A percentile compares a stretch with the other conserved stretches of the same genome.
These are phyloP conservation scores for Didymellaceae sp. DNA, from an alignment of 2,329 filamentous ascomycete genomes.

Conservation along the genomic window DNA sequence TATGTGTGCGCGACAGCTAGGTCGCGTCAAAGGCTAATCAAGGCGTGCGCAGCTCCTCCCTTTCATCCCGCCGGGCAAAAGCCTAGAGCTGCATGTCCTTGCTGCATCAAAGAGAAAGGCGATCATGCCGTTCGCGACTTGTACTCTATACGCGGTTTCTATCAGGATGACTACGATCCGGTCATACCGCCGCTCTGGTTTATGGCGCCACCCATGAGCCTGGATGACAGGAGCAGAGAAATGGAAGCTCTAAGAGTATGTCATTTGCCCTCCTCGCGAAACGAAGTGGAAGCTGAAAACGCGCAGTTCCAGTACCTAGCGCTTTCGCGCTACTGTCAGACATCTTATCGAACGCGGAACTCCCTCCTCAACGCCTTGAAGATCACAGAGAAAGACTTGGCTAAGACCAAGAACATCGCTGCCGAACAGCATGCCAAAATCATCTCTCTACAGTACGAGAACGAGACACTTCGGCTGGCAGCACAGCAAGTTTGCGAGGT, in stretches of 20 bases:
- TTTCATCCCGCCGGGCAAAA: conserved; percentile 52
- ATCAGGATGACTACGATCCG: conserved; percentile 51
- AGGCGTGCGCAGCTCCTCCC: conserved; percentile 47
- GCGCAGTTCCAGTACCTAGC: conserved; percentile 56
- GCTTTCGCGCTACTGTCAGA: conserved; percentile 37
- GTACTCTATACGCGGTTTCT: conserved; percentile 55
- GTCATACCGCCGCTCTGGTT: conserved; percentile 54
- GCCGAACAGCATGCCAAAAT: conserved; percentile 44
- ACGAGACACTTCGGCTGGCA: conserved; percentile 20
- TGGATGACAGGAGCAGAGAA: conserved; percentile 45
- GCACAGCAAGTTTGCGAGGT: conserved; percentile 12
- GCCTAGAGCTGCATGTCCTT: conserved; percentile 54
- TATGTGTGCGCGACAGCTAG: conserved; percentile 33
- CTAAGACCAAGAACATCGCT: conserved; percentile 42
- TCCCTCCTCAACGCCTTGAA: conserved; percentile 17
- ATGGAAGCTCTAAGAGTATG: conserved; percentile 54
- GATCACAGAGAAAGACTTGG: conserved; percentile 34
- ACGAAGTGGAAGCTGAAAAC: conserved; percentile 15
- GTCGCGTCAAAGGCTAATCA: neutral
- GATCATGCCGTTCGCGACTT: conserved; percentile 48
- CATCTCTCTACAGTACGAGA: conserved; percentile 32
- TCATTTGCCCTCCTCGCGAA: neutral
- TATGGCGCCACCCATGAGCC: conserved; percentile 52
- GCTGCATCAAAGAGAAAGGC: conserved; percentile 49
- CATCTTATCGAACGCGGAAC: conserved; percentile 29